Conservation (phyloP, 352 stramenopile genomes). For the Blastocystis hominis region DNA sequence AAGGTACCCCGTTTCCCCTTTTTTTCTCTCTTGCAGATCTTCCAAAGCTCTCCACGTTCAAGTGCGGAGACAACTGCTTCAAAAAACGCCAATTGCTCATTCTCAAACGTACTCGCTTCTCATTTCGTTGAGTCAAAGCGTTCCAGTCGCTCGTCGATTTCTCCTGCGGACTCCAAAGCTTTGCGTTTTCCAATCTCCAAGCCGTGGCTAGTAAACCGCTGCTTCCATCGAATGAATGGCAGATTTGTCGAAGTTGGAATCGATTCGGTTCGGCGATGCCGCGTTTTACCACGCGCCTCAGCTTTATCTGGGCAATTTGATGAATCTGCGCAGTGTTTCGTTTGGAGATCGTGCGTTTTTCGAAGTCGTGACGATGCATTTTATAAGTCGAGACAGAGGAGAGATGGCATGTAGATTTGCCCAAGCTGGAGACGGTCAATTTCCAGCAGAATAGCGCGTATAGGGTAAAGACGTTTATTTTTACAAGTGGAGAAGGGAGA, state of each 20-base stretch:
- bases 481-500: background rate
- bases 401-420: background rate
- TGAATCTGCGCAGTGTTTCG: background rate
- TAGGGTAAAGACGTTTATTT: background rate
- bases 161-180: background rate
- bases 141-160: conserved; percentile 38
- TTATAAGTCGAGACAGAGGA: background rate
- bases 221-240: background rate
- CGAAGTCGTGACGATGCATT: conserved; percentile 8
- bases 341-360: background rate
- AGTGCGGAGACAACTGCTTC: conserved; percentile 27
- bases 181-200: background rate
- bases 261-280: background rate
- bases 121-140: background rate
- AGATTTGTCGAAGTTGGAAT: background rate
- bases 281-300: background rate
- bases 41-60: background rate
- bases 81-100: background rate
- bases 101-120: background rate
- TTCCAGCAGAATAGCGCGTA: conserved; percentile 32
- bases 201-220: background rate
- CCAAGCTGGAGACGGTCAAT: background rate
- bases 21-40: background rate
- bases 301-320: background rate
- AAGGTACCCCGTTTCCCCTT: background rate